Evolutionary conservation across 768 basidiomycete species (phyloP).

Genomic region (Suillus hirtellus): DNA sequence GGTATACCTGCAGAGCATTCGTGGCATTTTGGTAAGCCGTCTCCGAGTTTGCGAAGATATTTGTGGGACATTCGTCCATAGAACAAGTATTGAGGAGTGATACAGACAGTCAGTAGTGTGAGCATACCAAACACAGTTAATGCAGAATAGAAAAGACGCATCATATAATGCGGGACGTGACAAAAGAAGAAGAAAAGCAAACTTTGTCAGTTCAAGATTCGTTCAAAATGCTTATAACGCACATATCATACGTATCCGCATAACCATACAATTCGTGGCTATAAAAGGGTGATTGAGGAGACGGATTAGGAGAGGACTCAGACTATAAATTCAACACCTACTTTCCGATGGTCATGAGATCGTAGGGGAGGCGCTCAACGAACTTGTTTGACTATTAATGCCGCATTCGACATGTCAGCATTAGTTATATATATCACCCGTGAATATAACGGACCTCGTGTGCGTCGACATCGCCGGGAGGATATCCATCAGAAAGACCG

Average conservation of each 20-base stretch:
- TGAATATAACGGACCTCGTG: slow-evolving; percentile 52
- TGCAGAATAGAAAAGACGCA: neutral
- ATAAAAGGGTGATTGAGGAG: neutral
- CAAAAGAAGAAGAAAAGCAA: neutral
- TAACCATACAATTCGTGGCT: slow-evolving; percentile 86
- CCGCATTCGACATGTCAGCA: neutral
- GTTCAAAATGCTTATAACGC: slow-evolving; percentile 9
- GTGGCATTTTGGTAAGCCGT: neutral
- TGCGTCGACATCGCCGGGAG: slow-evolving; percentile 66
- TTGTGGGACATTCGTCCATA: neutral
- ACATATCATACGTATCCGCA: slow-evolving; percentile 68
- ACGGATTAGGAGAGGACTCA: neutral
- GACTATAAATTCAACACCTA: slow-evolving; percentile 25
- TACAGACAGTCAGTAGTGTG: neutral
- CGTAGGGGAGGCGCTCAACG: slow-evolving; percentile 74
- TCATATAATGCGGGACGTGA: neutral
- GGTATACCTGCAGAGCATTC: slow-evolving; percentile 42
- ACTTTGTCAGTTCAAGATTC: neutral
- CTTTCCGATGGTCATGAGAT: slow-evolving; percentile 85
- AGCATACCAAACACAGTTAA: neutral
- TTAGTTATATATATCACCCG: neutral
- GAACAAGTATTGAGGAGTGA: neutral
- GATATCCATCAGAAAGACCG: slow-evolving; percentile 75
- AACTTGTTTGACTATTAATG: slow-evolving; percentile 64
- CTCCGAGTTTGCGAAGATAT: neutral